A percentile compares a stretch with the other conserved stretches of the same genome.
Conservation (phyloP, 2,329 filamentous ascomycete species). For the Pyrenochaeta sp. region DNA sequence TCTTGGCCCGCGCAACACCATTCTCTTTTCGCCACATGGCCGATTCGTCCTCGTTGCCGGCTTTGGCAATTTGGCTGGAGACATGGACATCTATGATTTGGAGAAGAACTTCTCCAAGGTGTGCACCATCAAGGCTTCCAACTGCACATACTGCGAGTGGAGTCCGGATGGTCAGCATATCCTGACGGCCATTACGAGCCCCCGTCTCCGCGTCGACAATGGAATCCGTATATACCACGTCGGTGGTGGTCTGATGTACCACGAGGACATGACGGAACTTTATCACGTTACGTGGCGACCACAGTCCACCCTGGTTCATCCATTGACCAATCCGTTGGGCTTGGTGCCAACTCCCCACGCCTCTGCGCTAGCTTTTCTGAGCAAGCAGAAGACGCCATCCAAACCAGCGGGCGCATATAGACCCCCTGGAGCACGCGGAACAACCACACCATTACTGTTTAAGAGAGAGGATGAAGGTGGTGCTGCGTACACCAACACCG, state of each 20-base stretch:
- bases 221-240: slow-evolving; percentile 96
- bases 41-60: slow-evolving; percentile 93
- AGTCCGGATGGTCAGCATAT: slow-evolving; percentile 95
- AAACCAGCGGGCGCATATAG: slow-evolving; percentile 98
- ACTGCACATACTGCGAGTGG: slow-evolving; percentile 96
- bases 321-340: slow-evolving; percentile 73
- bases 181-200: slow-evolving; percentile 96
- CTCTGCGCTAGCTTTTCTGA: slow-evolving; percentile 82
- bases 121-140: slow-evolving; percentile 91
- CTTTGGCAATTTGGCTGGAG: slow-evolving; percentile 95
- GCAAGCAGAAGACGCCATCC: slow-evolving; percentile 88
- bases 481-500: slow-evolving; percentile 84
- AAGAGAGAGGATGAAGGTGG: slow-evolving; percentile 98
- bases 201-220: slow-evolving; percentile 94
- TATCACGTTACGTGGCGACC: slow-evolving; percentile 91
- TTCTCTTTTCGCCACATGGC: slow-evolving; percentile 91
- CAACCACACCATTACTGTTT: slow-evolving; percentile 89
- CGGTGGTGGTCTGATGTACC: slow-evolving; percentile 87
- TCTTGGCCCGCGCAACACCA: slow-evolving; percentile 89
- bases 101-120: slow-evolving; percentile 94
- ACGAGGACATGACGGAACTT: slow-evolving; percentile 91
- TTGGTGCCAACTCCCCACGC: slow-evolving; percentile 79
- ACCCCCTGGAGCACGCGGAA: slow-evolving; percentile 89
- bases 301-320: slow-evolving; percentile 67
- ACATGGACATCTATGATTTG: slow-evolving; percentile 97